A percentile compares a stretch with the other conserved stretches of the same genome.
These are phyloP conservation scores for Auriscalpium microsporum DNA, from an alignment of 768 basidiomycete genomes.

Conservation along the genomic window DNA sequence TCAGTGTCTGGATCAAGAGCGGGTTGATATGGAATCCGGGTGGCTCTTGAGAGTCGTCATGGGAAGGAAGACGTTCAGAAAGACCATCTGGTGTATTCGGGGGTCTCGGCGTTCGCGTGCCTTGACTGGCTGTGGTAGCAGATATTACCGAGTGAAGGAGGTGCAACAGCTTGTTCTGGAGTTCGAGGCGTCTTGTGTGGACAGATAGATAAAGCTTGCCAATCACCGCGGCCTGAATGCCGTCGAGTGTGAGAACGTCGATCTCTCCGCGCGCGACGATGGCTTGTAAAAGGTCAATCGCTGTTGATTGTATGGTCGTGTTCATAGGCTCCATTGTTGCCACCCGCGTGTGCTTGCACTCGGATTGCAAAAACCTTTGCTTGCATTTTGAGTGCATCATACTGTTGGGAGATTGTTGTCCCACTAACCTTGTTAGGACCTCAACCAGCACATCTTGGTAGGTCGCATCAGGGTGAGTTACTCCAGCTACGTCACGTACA, in stretches of 20 bases:
- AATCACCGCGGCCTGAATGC: slow-evolving; percentile 62
- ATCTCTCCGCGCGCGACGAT: slow-evolving; percentile 78
- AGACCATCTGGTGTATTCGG: slow-evolving; percentile 3
- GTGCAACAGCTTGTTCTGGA: slow-evolving; percentile 91
- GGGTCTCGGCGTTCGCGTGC: slow-evolving; percentile 6
- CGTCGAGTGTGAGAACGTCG: slow-evolving; percentile 47
- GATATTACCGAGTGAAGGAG: slow-evolving; percentile 82
- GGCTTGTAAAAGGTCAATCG: slow-evolving; percentile 76
- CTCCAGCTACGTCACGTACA: slow-evolving; percentile 1
- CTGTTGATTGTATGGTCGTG: slow-evolving; percentile 57
- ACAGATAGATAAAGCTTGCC: slow-evolving; percentile 69
- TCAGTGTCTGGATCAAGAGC: slow-evolving; percentile 65
- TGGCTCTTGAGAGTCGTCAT: slow-evolving; percentile 27
- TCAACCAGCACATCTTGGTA: slow-evolving; percentile 76
- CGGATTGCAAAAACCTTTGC: slow-evolving; percentile 66
- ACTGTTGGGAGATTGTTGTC: not conserved
- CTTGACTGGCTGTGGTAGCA: slow-evolving; percentile 39
- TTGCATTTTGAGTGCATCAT: not conserved
- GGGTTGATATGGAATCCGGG: slow-evolving; percentile 51
- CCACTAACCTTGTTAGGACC: slow-evolving; percentile 58
- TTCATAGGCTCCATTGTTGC: slow-evolving; percentile 56
- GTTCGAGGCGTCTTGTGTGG: slow-evolving; percentile 61
- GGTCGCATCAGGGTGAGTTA: slow-evolving; percentile 42
- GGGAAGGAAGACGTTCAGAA: slow-evolving; percentile 2
- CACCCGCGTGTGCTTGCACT: slow-evolving; percentile 45